Conservation (phyloP, 768 basidiomycete genomes). For the Rickenella mellea region DNA sequence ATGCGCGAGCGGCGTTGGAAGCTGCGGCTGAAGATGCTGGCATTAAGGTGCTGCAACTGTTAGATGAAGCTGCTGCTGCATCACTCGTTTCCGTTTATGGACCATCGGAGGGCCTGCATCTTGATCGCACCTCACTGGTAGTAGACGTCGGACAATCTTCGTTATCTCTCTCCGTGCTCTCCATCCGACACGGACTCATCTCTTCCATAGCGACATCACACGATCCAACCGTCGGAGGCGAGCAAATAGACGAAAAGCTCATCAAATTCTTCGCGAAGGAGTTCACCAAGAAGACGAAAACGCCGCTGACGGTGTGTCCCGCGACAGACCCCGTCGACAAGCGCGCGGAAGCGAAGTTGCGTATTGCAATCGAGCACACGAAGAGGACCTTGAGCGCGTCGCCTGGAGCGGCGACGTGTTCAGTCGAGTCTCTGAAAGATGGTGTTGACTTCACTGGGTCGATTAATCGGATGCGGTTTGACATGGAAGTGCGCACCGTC, state of each 20-base stretch:
- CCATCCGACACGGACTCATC: constrained; percentile 66
- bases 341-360: constrained; percentile 88
- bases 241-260: constrained; percentile 71
- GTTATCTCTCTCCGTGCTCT: constrained; percentile 58
- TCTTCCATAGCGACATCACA: constrained; percentile 40
- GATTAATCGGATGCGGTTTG: constrained; percentile 44
- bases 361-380: constrained; percentile 87
- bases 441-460: constrained; percentile 82
- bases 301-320: constrained; percentile 54
- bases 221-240: constrained; percentile 43
- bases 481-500: constrained; percentile 37
- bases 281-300: constrained; percentile 93
- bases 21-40: constrained; percentile 75
- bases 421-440: constrained; percentile 90
- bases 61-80: constrained; percentile 82
- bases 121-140: constrained; percentile 70
- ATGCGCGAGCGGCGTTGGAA: constrained; percentile 61
- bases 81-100: constrained; percentile 37
- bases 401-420: constrained; percentile 80
- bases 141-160: constrained; percentile 77
- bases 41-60: constrained; percentile 72
- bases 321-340: constrained; percentile 50
- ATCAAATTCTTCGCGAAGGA: constrained; percentile 91
- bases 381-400: constrained; percentile 88
- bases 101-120: constrained; percentile 32